phyloP scores from a whole-genome alignment of 345 rosid species.

The Viola odorata region DNA sequence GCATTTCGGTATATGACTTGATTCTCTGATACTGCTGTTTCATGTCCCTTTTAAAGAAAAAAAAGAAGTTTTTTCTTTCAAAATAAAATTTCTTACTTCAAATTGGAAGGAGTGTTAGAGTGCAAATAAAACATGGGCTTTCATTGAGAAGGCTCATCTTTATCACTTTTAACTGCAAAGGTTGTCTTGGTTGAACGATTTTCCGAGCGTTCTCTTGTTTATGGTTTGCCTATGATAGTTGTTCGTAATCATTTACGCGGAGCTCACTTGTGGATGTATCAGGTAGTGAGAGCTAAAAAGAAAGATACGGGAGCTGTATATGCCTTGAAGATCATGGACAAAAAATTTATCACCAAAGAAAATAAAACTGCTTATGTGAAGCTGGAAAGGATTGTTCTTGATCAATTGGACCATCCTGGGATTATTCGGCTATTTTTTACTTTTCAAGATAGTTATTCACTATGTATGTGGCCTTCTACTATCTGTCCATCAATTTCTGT shows the following conservation, averaged over 20 bases:
- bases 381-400: slow-evolving; percentile 91
- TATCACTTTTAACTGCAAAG: no score
- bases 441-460: slow-evolving; percentile 81
- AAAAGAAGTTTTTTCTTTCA: no score
- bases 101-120: no score
- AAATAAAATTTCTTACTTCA: no score
- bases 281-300: slow-evolving; percentile 98
- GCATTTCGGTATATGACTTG: no score
- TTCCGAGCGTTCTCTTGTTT: no score
- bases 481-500: background rate
- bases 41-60: no score
- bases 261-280: slow-evolving; percentile 18
- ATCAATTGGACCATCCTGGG: slow-evolving; percentile 97
- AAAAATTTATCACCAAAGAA: slow-evolving; percentile 95
- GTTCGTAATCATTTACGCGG: slow-evolving; percentile 4
- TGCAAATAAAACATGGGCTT: no score
- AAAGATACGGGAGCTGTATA: slow-evolving; percentile 77
- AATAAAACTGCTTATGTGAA: slow-evolving; percentile 95
- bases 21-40: no score
- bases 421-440: slow-evolving; percentile 82
- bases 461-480: slow-evolving; percentile 55
- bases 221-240: slow-evolving; percentile 5
- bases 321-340: slow-evolving; percentile 98
- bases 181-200: no score
- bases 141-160: no score